Evolutionary conservation across 148 eudicot species (phyloP), one percentile per base, ranked within the genome.

Genomic region (Camellia lanceoleosa): DNA sequence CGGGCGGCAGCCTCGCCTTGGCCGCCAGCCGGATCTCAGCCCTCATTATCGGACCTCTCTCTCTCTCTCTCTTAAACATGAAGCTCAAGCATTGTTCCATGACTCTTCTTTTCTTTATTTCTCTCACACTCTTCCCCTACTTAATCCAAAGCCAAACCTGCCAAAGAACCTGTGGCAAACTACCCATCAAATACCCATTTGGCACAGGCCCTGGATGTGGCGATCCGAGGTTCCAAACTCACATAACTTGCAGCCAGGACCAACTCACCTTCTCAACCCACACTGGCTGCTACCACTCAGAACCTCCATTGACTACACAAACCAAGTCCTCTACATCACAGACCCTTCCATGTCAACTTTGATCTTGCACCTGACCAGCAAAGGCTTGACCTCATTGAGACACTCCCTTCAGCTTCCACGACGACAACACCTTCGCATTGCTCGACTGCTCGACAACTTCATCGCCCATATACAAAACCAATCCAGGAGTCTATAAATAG

Each of bases 281-380:
- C 87, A 82, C 91, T 0, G 97, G 97, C 16, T 83, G 89, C 68
- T 95, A 95, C 87, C 88, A n/a, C n/a, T n/a, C 92, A 0, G 79
- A 83, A 93, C 92, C 15, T 58, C 84, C 82, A 87, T 95, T 16
- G 97, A 95, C 71, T 95, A 93, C 83, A 62, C 74, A 71, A 80
- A 79, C 76, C 83, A 93, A 78, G 59, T 92, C 43, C 20, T 95
- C 9, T 89, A 91, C 82, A 79, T 95, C 43, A 75, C 93, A 0
- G 98, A 95, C 78, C 90, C 97, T 12, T 69, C 96, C 79, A 93
- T 95, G 93, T 95, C 98, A 0, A 90, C 98, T n/a, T 14, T 95
- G 98, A 72, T 77, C 92, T 42, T 86, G 90, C 80, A 80, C 83
- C 90, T 88, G 68, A 92, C 93, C 3, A 91, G 93, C 85, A 86